These are phyloP conservation scores for Orbilia oligospora DNA, from an alignment of 2,329 filamentous ascomycete species.

Conservation along the genomic window DNA sequence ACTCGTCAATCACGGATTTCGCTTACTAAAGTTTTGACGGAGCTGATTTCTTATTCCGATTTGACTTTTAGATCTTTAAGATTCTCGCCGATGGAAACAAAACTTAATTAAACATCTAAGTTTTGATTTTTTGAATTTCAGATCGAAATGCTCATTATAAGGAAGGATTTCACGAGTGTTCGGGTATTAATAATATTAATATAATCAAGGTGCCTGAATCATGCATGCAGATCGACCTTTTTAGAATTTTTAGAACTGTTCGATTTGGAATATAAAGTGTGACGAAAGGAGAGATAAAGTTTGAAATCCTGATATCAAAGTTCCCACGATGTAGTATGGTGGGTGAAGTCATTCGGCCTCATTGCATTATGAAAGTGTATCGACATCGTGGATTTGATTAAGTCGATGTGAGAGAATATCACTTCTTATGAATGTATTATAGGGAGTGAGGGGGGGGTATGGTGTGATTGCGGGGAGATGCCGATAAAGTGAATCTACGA, in stretches of 20 bases:
- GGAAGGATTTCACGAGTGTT: background rate
- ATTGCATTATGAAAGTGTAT: background rate
- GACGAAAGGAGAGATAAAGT: background rate
- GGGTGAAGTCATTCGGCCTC: slow-evolving; percentile 2
- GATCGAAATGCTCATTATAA: background rate
- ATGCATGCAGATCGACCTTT: too few relatives aligned
- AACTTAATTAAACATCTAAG: background rate
- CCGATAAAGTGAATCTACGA: background rate
- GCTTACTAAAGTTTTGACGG: background rate
- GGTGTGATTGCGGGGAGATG: background rate
- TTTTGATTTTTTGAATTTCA: background rate
- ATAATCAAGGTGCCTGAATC: slow-evolving; percentile 7
- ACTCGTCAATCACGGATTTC: background rate
- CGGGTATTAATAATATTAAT: too few relatives aligned
- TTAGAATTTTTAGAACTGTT: too few relatives aligned
- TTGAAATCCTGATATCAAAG: background rate
- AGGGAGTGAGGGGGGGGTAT: background rate
- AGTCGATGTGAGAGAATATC: slow-evolving; percentile 5
- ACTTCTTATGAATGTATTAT: too few relatives aligned
- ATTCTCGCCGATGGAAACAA: too few relatives aligned
- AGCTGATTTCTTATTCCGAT: slow-evolving; percentile 12
- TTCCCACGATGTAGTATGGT: background rate
- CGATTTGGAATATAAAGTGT: too few relatives aligned
- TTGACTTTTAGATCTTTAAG: too few relatives aligned
- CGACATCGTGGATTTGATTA: too few relatives aligned